These are phyloP conservation scores for Fusarium oligoseptatum DNA, from an alignment of 2,329 filamentous ascomycete genomes.

Conservation along the genomic window DNA sequence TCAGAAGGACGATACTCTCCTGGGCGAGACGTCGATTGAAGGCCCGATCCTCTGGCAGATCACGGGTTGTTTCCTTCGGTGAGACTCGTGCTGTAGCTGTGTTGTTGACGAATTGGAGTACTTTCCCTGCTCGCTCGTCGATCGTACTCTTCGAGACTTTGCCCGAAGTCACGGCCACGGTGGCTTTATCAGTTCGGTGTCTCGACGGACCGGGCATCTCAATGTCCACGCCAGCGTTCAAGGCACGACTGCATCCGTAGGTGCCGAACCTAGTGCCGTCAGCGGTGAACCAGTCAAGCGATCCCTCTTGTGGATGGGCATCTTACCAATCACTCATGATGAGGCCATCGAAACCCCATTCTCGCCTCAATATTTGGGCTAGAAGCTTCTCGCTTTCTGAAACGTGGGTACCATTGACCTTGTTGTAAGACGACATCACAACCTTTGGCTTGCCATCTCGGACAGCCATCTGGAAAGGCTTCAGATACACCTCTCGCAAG, in stretches of 20 bases:
- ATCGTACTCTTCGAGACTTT: constrained; percentile 5
- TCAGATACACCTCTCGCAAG: constrained; percentile 72
- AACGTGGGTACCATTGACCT: constrained; percentile 44
- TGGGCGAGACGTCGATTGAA: constrained; percentile 15
- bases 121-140: constrained; percentile 15
- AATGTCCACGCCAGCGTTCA: constrained; percentile 26
- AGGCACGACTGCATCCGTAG: constrained; percentile 16
- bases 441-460: constrained; percentile 67
- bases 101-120: constrained; percentile 14
- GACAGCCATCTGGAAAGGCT: constrained; percentile 73
- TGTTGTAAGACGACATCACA: constrained; percentile 72
- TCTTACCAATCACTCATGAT: constrained; percentile 38
- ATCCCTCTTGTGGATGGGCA: too few relatives aligned
- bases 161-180: constrained; percentile 17
- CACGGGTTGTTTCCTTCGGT: constrained; percentile 19
- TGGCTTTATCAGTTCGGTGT: constrained; percentile 10
- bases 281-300: neutral
- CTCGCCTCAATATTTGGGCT: constrained; percentile 10
- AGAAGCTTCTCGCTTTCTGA: constrained; percentile 22
- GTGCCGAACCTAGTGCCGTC: constrained; percentile 18
- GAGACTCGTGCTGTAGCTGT: constrained; percentile 7
- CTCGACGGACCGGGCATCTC: constrained; percentile 30
- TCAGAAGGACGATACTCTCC: constrained; percentile 71
- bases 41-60: constrained; percentile 18
- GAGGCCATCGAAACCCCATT: constrained; percentile 27